These are phyloP conservation scores for Eudorina sp. DNA, from an alignment of 139 green algal species.

Conservation along the genomic window DNA sequence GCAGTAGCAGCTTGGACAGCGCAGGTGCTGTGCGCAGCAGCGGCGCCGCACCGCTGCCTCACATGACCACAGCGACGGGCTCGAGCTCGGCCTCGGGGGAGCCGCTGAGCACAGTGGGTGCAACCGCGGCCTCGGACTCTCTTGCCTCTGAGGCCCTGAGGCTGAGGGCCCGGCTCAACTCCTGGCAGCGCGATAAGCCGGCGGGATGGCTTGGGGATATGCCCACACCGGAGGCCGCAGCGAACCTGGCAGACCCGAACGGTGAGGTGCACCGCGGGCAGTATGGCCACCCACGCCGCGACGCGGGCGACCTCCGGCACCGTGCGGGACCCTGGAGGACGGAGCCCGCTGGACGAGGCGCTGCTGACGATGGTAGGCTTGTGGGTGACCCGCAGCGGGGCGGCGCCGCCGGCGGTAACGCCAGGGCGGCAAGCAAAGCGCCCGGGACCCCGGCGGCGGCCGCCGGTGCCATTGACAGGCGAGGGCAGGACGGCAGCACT, in stretches of 20 bases:
- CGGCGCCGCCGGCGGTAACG: too few relatives aligned
- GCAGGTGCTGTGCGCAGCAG: not conserved
- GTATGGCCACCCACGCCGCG: too few relatives aligned
- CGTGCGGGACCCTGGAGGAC: too few relatives aligned
- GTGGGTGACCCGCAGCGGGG: not conserved
- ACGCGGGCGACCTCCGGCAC: too few relatives aligned
- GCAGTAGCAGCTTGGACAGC: not conserved
- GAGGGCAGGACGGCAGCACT: not conserved
- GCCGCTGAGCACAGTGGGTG: not conserved
- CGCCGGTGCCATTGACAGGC: not conserved
- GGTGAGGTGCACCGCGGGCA: too few relatives aligned
- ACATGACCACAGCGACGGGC: too few relatives aligned
- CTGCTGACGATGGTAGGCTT: not conserved
- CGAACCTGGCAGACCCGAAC: not conserved
- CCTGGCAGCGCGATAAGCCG: not conserved
- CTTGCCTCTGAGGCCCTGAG: not conserved
- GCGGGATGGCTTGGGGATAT: constrained; percentile 18
- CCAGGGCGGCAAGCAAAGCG: too few relatives aligned
- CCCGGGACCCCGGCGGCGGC: too few relatives aligned
- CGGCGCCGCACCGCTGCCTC: too few relatives aligned
- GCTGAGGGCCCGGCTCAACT: not conserved
- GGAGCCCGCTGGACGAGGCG: too few relatives aligned
- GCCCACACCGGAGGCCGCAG: not conserved
- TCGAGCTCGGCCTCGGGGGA: too few relatives aligned
- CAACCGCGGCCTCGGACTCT: not conserved